phyloP scores from a whole-genome alignment of 345 rosid genomes.

The Pugionium cornutum region DNA sequence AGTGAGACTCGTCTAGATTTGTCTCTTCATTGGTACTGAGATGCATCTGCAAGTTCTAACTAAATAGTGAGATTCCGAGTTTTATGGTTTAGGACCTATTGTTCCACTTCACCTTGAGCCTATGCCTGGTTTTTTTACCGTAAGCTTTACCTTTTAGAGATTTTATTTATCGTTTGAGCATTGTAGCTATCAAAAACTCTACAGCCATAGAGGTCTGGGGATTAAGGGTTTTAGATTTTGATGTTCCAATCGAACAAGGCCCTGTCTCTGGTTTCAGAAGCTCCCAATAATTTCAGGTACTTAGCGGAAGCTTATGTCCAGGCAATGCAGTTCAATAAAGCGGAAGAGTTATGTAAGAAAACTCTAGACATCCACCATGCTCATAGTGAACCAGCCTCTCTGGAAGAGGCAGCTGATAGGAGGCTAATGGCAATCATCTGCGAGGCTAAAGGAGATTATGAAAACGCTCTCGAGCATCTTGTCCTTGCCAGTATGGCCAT shows the following conservation, averaged over 20 bases:
- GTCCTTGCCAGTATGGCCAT: slow-evolving; percentile 99
- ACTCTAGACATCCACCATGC: slow-evolving; percentile 94
- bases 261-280: neutral
- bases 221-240: too few species aligned
- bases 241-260: too few species aligned
- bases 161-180: too few species aligned
- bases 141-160: too few species aligned
- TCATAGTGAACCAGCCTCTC: slow-evolving; percentile 95
- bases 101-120: neutral
- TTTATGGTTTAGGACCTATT: too few species aligned
- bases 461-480: slow-evolving; percentile 92
- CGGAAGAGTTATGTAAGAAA: slow-evolving; percentile 87
- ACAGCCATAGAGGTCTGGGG: too few species aligned
- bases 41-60: neutral
- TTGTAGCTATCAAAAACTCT: too few species aligned
- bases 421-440: slow-evolving; percentile 87
- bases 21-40: slow-evolving; percentile 1
- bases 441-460: slow-evolving; percentile 97
- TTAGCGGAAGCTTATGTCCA: slow-evolving; percentile 98
- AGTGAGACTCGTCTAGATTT: neutral
- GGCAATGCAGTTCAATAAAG: slow-evolving; percentile 97
- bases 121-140: neutral
- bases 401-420: slow-evolving; percentile 97
- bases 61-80: too few species aligned
- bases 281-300: slow-evolving; percentile 50